A percentile compares a stretch with the other conserved stretches of the same genome.
These are phyloP conservation scores for Hericium alpestre DNA, from an alignment of 768 basidiomycete genomes.

Conservation along the genomic window DNA sequence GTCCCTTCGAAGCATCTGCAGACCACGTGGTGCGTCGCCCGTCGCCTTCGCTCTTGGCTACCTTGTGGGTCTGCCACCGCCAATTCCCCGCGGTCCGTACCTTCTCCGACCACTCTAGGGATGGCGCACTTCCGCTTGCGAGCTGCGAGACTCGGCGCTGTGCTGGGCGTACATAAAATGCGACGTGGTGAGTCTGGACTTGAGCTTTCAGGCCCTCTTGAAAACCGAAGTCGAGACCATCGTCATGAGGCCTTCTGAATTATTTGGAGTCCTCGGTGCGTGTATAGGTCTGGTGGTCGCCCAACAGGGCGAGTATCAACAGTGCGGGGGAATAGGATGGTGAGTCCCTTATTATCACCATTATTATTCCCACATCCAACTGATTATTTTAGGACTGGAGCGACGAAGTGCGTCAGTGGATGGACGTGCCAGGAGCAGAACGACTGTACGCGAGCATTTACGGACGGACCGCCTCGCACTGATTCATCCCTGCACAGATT, in stretches of 20 bases:
- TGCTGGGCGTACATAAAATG: not conserved
- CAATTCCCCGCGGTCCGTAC: conserved; percentile 16
- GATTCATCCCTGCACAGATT: conserved; percentile 22
- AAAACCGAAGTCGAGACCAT: not conserved
- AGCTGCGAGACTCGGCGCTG: not conserved
- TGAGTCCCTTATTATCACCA: conserved; percentile 12
- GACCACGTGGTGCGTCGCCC: not conserved
- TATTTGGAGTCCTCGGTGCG: conserved; percentile 12
- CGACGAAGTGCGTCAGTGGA: conserved; percentile 37
- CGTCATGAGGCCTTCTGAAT: not conserved
- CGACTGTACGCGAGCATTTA: conserved; percentile 26
- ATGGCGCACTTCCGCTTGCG: not conserved
- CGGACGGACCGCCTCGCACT: not conserved
- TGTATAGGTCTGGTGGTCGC: conserved; percentile 20
- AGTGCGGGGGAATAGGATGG: conserved; percentile 45
- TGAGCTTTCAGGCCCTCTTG: not conserved
- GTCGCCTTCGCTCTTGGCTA: not conserved
- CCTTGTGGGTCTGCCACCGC: conserved; percentile 7
- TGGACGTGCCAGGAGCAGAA: conserved; percentile 35
- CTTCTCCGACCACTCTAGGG: conserved; percentile 5
- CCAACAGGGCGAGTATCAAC: conserved; percentile 32
- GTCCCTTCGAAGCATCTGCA: conserved; percentile 2
- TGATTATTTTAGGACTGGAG: conserved; percentile 30
- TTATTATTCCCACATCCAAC: not conserved
- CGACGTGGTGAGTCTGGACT: not conserved